Evolutionary conservation across 2,329 filamentous ascomycete genomes (phyloP).

Genomic region (Ascochyta fabae): DNA sequence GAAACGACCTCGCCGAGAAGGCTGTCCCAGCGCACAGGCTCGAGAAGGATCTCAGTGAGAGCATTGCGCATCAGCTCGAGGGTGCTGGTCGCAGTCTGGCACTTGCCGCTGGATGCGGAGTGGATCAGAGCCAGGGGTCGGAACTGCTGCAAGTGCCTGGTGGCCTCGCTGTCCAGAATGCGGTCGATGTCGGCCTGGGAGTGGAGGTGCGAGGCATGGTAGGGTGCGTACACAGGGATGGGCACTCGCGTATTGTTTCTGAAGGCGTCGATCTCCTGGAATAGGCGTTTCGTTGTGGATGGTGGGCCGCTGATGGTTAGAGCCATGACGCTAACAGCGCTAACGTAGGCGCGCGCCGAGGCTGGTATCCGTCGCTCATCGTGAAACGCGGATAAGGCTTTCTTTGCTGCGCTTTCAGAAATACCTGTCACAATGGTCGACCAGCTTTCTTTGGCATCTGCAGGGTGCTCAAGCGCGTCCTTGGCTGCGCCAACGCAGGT

Average conservation of each 20-base stretch:
- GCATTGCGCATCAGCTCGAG: constrained; percentile 54
- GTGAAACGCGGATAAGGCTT: constrained; percentile 65
- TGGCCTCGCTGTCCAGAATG: constrained; percentile 54
- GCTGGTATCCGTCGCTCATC: constrained; percentile 58
- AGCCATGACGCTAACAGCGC: constrained; percentile 64
- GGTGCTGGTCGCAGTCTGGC: constrained; percentile 54
- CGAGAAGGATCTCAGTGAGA: constrained; percentile 54
- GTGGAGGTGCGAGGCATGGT: constrained; percentile 65
- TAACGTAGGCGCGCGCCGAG: constrained; percentile 62
- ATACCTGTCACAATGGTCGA: constrained; percentile 68
- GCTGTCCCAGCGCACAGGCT: constrained; percentile 58
- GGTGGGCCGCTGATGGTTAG: constrained; percentile 67
- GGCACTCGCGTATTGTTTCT: constrained; percentile 58
- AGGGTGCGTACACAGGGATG: constrained; percentile 64
- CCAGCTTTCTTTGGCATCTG: constrained; percentile 67
- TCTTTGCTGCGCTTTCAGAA: constrained; percentile 59
- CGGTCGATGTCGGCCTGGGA: constrained; percentile 58
- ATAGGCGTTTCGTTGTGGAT: constrained; percentile 58
- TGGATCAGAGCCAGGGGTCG: constrained; percentile 54
- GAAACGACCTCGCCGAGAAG: constrained; percentile 57
- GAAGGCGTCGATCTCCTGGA: constrained; percentile 57
- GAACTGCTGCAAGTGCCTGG: constrained; percentile 51
- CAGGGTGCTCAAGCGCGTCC: constrained; percentile 58
- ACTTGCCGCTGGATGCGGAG: constrained; percentile 56
- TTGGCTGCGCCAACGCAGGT: constrained; percentile 52